phyloP scores from a whole-genome alignment of 768 basidiomycete species.

The Pleurotus sapidus region DNA sequence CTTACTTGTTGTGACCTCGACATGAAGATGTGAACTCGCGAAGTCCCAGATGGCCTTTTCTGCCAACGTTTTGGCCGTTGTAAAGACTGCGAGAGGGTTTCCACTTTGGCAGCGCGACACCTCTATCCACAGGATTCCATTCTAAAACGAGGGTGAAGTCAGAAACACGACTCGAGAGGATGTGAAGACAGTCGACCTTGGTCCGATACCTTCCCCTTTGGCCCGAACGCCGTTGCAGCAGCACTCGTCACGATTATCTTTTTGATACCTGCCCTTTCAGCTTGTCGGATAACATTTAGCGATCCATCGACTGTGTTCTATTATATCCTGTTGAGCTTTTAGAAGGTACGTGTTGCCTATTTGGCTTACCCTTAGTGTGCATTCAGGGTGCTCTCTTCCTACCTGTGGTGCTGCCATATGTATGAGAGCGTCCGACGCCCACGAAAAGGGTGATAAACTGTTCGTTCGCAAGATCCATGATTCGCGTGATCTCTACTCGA shows the following conservation, averaged over 20 bases:
- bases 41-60: conserved; percentile 39
- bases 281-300: conserved; percentile 38
- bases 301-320: conserved; percentile 37
- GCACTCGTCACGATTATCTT: conserved; percentile 12
- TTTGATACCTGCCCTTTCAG: conserved; percentile 30
- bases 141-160: conserved; percentile 17
- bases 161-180: not conserved
- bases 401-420: conserved; percentile 41
- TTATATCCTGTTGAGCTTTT: not conserved
- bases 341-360: not conserved
- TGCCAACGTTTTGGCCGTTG: conserved; percentile 32
- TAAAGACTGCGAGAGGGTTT: conserved; percentile 24
- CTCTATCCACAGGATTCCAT: conserved; percentile 27
- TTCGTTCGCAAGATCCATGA: conserved; percentile 29
- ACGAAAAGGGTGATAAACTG: conserved; percentile 49
- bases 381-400: conserved; percentile 19
- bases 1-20: conserved; percentile 32
- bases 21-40: conserved; percentile 30
- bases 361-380: conserved; percentile 16
- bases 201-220: conserved; percentile 7
- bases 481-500: conserved; percentile 25
- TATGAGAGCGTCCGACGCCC: conserved; percentile 45
- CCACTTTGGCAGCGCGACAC: conserved; percentile 22
- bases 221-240: not conserved
- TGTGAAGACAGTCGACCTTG: conserved; percentile 6